Conservation (phyloP, 1,139 yeast species). For the Pichia sp. region DNA sequence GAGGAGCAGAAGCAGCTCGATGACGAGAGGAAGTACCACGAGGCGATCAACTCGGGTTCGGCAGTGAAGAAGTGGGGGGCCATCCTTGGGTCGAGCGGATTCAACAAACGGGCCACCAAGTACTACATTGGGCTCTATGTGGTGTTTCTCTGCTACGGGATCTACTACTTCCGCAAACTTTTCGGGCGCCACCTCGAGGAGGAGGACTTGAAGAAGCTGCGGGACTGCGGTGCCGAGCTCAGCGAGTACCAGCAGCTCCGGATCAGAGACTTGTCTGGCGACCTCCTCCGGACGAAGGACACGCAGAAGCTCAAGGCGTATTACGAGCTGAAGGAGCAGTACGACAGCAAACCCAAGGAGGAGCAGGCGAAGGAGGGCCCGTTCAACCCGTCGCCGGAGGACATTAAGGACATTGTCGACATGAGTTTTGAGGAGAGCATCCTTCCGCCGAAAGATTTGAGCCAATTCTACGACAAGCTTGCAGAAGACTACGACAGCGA, state of each 20-base stretch:
- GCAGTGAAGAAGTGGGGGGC: constrained; percentile 43
- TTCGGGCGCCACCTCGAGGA: constrained; percentile 64
- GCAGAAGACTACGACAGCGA: constrained; percentile 81
- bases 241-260: constrained; percentile 63
- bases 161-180: constrained; percentile 63
- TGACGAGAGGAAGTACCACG: constrained; percentile 28
- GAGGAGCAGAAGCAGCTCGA: constrained; percentile 29
- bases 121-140: constrained; percentile 58
- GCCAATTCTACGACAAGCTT: constrained; percentile 71
- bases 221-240: constrained; percentile 41
- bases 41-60: constrained; percentile 33
- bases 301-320: constrained; percentile 44
- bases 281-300: constrained; percentile 39
- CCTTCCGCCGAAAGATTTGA: constrained; percentile 74
- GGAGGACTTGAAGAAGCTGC: constrained; percentile 40
- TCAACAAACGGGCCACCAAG: constrained; percentile 45
- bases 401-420: constrained; percentile 40
- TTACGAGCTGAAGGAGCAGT: constrained; percentile 48
- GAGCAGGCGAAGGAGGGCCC: constrained; percentile 23
- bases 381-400: constrained; percentile 35
- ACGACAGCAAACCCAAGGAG: constrained; percentile 36
- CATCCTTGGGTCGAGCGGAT: constrained; percentile 39
- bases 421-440: constrained; percentile 33
- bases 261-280: constrained; percentile 50
- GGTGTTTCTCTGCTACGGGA: constrained; percentile 54